Evolutionary conservation across 305 asterid genomes (phyloP).

Genomic region (Andrographis paniculata): DNA sequence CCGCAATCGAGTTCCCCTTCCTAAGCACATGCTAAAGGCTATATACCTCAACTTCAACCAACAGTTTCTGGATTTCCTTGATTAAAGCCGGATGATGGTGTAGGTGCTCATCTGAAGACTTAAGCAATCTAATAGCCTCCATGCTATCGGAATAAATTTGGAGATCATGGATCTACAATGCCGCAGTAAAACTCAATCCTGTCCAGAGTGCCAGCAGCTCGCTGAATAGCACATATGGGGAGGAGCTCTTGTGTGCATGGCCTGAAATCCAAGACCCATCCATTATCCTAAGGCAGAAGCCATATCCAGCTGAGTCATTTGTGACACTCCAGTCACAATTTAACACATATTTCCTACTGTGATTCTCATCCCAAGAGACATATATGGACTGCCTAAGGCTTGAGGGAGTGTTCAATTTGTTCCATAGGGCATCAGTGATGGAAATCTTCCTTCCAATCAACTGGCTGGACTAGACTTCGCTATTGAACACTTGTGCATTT

Average conservation of each 20-base stretch:
- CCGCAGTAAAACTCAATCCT: not conserved
- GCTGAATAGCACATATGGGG: not conserved
- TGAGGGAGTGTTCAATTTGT: not conserved
- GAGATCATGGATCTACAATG: not conserved
- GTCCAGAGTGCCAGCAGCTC: not conserved
- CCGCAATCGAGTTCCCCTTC: no score
- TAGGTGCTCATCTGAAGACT: not conserved
- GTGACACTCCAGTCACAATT: not conserved
- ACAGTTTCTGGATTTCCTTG: no score
- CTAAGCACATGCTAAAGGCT: no score
- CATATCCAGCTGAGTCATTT: not conserved
- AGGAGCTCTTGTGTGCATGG: not conserved
- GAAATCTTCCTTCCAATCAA: not conserved
- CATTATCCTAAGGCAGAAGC: not conserved
- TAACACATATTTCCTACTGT: not conserved
- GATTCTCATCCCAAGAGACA: no score
- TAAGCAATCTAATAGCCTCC: not conserved
- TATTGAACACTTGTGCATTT: not conserved
- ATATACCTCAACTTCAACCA: no score
- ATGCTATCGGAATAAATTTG: not conserved
- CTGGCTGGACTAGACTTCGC: not conserved
- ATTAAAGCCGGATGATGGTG: no score
- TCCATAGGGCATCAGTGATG: not conserved
- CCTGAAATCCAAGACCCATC: not conserved
- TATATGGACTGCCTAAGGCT: not conserved